A percentile compares a stretch with the other conserved stretches of the same genome.
Conservation (phyloP, 1,284 basidiomycete species). For the Austroboletus niveus region DNA sequence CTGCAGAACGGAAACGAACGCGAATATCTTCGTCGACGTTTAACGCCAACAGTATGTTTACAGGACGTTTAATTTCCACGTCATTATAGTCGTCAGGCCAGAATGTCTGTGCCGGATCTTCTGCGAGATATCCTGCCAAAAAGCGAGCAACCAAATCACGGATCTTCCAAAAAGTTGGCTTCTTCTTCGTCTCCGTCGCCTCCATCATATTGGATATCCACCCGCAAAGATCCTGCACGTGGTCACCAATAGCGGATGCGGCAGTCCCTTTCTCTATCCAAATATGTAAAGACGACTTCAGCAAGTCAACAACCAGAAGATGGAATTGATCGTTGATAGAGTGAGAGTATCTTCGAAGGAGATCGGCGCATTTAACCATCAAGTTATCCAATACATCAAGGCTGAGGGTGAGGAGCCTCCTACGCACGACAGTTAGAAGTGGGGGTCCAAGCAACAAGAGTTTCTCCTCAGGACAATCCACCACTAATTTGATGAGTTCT, state of each 20-base stretch:
- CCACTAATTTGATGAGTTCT: conserved; percentile 58
- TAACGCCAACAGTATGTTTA: conserved; percentile 50
- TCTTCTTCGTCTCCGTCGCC: conserved; percentile 33
- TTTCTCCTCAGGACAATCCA: conserved; percentile 48
- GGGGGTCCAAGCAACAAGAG: conserved; percentile 59
- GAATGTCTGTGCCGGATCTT: conserved; percentile 55
- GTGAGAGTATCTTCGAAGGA: conserved; percentile 60
- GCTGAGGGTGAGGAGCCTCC: conserved; percentile 54
- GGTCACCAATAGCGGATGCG: conserved; percentile 41
- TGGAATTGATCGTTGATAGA: conserved; percentile 55
- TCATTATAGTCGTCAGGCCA: conserved; percentile 43
- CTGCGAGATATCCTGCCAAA: conserved; percentile 60
- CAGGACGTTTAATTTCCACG: conserved; percentile 40
- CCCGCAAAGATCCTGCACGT: conserved; percentile 48
- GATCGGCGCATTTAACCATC: conserved; percentile 51
- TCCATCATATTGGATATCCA: conserved; percentile 52
- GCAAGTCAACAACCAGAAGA: conserved; percentile 55
- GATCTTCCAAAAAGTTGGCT: conserved; percentile 62
- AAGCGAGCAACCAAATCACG: conserved; percentile 68
- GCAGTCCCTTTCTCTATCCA: conserved; percentile 54
- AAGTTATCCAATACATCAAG: conserved; percentile 51
- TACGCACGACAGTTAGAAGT: conserved; percentile 54
- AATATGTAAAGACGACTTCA: conserved; percentile 61
- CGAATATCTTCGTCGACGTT: conserved; percentile 78
- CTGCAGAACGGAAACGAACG: conserved; percentile 77